These are phyloP conservation scores for Leccinellum rugosiceps DNA, from an alignment of 768 basidiomycete genomes.

Conservation along the genomic window DNA sequence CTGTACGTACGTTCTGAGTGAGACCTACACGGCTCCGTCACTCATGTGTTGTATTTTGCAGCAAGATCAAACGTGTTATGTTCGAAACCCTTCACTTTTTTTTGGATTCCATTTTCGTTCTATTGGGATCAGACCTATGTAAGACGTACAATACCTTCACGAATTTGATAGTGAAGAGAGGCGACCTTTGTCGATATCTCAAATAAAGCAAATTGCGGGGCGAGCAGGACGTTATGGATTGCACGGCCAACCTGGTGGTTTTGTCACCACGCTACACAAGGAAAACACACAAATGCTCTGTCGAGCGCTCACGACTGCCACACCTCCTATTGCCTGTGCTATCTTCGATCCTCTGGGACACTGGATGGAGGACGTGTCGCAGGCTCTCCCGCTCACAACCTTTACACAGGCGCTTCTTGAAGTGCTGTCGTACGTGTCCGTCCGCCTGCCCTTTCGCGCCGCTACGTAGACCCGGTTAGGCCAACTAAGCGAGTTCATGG, in stretches of 20 bases:
- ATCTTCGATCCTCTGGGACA: slow-evolving; percentile 36
- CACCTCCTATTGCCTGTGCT: slow-evolving; percentile 51
- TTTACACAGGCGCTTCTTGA: slow-evolving; percentile 40
- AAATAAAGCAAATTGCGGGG: slow-evolving; percentile 95
- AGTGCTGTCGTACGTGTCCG: too few species aligned
- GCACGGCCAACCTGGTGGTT: slow-evolving; percentile 55
- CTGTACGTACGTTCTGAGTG: slow-evolving; percentile 52
- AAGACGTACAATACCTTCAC: too few species aligned
- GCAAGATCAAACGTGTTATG: slow-evolving; percentile 83
- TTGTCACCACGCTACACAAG: slow-evolving; percentile 66
- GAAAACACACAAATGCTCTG: slow-evolving; percentile 61
- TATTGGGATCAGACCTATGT: too few species aligned
- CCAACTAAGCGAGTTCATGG: too few species aligned
- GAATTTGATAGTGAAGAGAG: slow-evolving; percentile 59
- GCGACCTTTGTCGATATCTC: slow-evolving; percentile 58
- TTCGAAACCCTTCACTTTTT: slow-evolving; percentile 63
- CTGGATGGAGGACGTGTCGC: slow-evolving; percentile 29
- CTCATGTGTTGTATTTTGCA: slow-evolving; percentile 29
- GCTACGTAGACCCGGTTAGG: too few species aligned
- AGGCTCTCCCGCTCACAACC: slow-evolving; percentile 43
- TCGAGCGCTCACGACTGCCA: slow-evolving; percentile 49
- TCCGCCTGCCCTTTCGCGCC: too few species aligned
- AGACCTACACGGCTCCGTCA: neutral
- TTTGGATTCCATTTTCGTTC: too few species aligned
- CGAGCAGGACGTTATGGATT: slow-evolving; percentile 89